Percentiles rank a stretch among this genome's conserved stretches.
Evolutionary conservation across 768 basidiomycete species (phyloP).

Genomic region (Udeniomyces megalosporus): DNA sequence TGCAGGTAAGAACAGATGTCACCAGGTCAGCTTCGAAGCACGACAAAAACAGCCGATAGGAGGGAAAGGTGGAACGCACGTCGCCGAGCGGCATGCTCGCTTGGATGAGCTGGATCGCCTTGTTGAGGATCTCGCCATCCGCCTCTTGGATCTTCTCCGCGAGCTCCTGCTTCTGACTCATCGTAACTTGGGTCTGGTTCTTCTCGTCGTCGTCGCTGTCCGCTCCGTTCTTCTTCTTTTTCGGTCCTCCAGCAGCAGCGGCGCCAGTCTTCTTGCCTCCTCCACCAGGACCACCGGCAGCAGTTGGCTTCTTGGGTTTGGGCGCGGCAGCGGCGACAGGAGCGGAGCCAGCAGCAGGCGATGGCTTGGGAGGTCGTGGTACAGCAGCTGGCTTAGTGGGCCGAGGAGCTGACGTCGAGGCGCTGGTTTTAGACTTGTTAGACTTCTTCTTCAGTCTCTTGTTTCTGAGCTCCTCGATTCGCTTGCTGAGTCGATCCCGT

Average conservation of each 20-base stretch:
- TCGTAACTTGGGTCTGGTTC: slow-evolving; percentile 37
- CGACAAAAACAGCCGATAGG: background rate
- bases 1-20: background rate
- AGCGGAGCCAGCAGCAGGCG: background rate
- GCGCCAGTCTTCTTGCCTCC: background rate
- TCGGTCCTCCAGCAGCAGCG: background rate
- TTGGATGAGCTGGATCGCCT: slow-evolving; percentile 88
- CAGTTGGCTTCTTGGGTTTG: slow-evolving; percentile 8
- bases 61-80: slow-evolving; percentile 43
- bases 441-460: slow-evolving; percentile 5
- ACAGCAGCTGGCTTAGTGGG: background rate
- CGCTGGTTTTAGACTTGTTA: background rate
- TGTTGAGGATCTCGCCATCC: slow-evolving; percentile 66
- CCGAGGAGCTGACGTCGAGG: background rate
- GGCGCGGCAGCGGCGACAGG: background rate
- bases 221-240: background rate
- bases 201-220: slow-evolving; percentile 40
- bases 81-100: slow-evolving; percentile 84
- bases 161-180: slow-evolving; percentile 96
- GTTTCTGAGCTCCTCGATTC: background rate
- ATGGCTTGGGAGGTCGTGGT: background rate
- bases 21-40: background rate
- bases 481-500: background rate
- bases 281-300: background rate
- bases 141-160: slow-evolving; percentile 82